Evolutionary conservation across 2,329 filamentous ascomycete species (phyloP).

Genomic region (Pezicula radicicola): DNA sequence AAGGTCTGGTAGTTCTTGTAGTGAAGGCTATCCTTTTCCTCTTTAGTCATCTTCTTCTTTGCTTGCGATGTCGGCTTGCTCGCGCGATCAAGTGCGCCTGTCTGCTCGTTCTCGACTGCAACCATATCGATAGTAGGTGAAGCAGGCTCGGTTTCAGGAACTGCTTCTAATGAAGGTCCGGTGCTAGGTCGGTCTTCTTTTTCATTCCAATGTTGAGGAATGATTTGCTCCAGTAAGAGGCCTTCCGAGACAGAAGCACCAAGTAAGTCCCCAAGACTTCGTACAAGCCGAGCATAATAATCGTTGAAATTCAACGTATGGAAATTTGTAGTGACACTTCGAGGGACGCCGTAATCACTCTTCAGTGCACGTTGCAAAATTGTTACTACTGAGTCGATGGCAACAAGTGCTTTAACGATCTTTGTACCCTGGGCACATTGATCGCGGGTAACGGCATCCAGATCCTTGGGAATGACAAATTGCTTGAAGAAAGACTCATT

Average conservation of each 20-base stretch:
- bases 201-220: constrained; percentile 64
- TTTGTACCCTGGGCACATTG: constrained; percentile 65
- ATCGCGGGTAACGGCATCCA: constrained; percentile 31
- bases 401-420: constrained; percentile 74
- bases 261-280: constrained; percentile 73
- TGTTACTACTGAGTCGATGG: constrained; percentile 72
- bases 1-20: constrained; percentile 79
- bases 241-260: constrained; percentile 83
- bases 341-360: constrained; percentile 44
- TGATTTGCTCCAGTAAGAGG: constrained; percentile 67
- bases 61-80: constrained; percentile 33
- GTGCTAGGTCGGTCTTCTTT: constrained; percentile 68
- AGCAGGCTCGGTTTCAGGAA: neutral
- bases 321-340: constrained; percentile 56
- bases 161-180: constrained; percentile 33
- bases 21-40: constrained; percentile 36
- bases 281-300: constrained; percentile 72
- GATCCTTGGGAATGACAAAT: constrained; percentile 48
- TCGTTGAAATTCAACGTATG: constrained; percentile 80
- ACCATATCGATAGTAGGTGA: neutral
- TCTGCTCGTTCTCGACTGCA: neutral
- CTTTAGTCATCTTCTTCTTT: constrained; percentile 25
- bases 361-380: constrained; percentile 74
- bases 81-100: neutral
- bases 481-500: constrained; percentile 66